phyloP scores from a whole-genome alignment of 352 stramenopile species.

The Phytophthora lateralis region DNA sequence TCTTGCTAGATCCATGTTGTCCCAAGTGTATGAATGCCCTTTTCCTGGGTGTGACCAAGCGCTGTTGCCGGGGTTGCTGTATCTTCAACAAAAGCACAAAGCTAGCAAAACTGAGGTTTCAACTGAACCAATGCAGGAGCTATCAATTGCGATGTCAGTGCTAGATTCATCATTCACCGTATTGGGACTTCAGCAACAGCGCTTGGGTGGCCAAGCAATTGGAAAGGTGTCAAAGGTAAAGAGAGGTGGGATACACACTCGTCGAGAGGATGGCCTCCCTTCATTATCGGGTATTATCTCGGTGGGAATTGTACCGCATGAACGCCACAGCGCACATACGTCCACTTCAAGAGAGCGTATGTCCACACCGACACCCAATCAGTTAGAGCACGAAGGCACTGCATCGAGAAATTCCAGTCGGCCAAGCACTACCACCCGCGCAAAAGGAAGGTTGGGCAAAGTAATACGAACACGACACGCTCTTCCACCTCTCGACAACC shows the following conservation, averaged over 20 bases:
- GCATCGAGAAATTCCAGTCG: background rate
- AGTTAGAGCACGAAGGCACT: constrained; percentile 18
- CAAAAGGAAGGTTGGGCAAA: constrained; percentile 14
- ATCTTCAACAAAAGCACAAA: constrained; percentile 31
- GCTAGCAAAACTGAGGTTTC: constrained; percentile 7
- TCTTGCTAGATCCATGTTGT: constrained; percentile 67
- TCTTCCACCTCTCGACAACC: constrained; percentile 17
- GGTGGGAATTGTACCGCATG: constrained; percentile 7
- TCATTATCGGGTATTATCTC: constrained; percentile 11
- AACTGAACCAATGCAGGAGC: constrained; percentile 2
- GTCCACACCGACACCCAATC: constrained; percentile 9
- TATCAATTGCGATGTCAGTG: background rate
- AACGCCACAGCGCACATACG: background rate
- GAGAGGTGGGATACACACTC: background rate
- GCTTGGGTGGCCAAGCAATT: background rate
- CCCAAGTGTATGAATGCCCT: constrained; percentile 63
- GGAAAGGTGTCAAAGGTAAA: constrained; percentile 1
- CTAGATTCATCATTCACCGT: constrained; percentile 21
- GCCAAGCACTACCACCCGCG: background rate
- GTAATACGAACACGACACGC: background rate
- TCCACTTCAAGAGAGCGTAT: constrained; percentile 7
- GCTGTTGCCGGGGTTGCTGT: constrained; percentile 67
- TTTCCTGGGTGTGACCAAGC: constrained; percentile 50
- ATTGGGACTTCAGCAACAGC: constrained; percentile 27
- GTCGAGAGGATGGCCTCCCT: constrained; percentile 4